Percentiles rank a stretch among this genome's conserved stretches.
Conservation (phyloP, 352 stramenopile species). For the Phytopythium vexans region DNA sequence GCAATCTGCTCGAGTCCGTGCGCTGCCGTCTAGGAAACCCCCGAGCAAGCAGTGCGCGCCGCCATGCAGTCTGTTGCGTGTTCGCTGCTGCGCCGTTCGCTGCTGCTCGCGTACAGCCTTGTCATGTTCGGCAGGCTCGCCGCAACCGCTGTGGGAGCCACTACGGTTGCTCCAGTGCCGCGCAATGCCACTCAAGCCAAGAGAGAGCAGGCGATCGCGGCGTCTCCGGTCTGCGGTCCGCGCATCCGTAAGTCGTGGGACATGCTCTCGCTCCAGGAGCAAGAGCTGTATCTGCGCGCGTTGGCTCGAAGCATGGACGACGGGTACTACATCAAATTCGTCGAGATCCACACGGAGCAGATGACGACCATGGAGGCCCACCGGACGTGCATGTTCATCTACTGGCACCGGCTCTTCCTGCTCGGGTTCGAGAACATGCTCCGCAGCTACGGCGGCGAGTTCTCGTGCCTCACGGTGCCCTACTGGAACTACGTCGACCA, state of each 20-base stretch:
- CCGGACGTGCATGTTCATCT: slow-evolving; percentile 87
- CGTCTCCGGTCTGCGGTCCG: slow-evolving; percentile 34
- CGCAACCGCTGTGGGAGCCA: too few relatives aligned
- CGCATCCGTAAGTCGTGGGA: slow-evolving; percentile 84
- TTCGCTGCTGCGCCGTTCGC: too few relatives aligned
- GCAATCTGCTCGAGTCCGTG: too few relatives aligned
- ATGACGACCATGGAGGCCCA: slow-evolving; percentile 82
- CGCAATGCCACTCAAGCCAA: not conserved
- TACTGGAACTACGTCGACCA: slow-evolving; percentile 89
- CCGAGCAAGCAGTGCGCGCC: too few relatives aligned
- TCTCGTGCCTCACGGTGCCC: slow-evolving; percentile 81
- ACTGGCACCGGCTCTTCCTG: slow-evolving; percentile 81
- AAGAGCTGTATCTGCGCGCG: slow-evolving; percentile 71
- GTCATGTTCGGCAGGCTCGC: too few relatives aligned
- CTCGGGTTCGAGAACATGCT: slow-evolving; percentile 88
- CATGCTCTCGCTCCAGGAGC: slow-evolving; percentile 46
- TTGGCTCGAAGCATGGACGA: slow-evolving; percentile 76
- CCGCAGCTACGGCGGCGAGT: slow-evolving; percentile 69
- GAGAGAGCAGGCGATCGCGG: not conserved
- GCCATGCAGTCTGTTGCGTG: too few relatives aligned
- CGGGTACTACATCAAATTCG: slow-evolving; percentile 84
- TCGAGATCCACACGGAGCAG: slow-evolving; percentile 84
- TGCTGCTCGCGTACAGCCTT: too few relatives aligned
- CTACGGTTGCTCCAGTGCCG: too few relatives aligned
- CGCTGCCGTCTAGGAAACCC: too few relatives aligned